Base-by-base conservation (phyloP, 768 basidiomycete genomes). In the Stropharia rugosoannulata region DNA sequence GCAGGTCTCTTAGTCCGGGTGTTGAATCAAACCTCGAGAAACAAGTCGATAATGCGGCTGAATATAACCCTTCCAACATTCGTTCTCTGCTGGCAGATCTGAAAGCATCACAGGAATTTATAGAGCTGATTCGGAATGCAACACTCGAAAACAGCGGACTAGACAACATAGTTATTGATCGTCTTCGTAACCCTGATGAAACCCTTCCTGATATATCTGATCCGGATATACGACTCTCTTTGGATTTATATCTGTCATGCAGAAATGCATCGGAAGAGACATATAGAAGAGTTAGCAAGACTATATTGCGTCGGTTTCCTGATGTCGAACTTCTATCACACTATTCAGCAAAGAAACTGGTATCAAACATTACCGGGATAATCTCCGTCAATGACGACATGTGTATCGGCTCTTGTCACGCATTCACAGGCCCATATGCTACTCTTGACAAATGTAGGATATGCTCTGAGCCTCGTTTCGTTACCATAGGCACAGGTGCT, bases 371-470 rank as follows among this genome's bases (percentile, higher is more conserved):
- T 13, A 55, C 10, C 2, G 54, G 46, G 3, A 9, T 49, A 2
- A 37, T 48, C 5, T 1, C 45, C 2, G 15, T 49, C n/a, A 13
- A 18, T 8, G 36, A 55, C 25, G 54, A 55, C 6, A 55, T 55
- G 54, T 49, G 54, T 27, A 49, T 55, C 8, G 49, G 49, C 12
- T 49, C 53, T 1, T 54, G 40, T 19, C 40, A 69, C 15, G 73
- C 72, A 0, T 81, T 66, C 49, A 76, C 72, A 0, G 75, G 79
- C 0, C 75, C 73, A 0, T 76, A 66, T 15, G 44, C 48, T 0
- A 19, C 65, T 1, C 53, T 69, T 0, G 63, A 73, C 0, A 4
- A 16, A 0, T 81, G 79, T 51, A 60, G 59, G 0, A 19, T 56
- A 0, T 80, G 78, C 54, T 42, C 49, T 0, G 61, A 72, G 36